Base-by-base conservation (phyloP, 2,329 filamentous ascomycete genomes). In the Graphilbum fragrans region DNA sequence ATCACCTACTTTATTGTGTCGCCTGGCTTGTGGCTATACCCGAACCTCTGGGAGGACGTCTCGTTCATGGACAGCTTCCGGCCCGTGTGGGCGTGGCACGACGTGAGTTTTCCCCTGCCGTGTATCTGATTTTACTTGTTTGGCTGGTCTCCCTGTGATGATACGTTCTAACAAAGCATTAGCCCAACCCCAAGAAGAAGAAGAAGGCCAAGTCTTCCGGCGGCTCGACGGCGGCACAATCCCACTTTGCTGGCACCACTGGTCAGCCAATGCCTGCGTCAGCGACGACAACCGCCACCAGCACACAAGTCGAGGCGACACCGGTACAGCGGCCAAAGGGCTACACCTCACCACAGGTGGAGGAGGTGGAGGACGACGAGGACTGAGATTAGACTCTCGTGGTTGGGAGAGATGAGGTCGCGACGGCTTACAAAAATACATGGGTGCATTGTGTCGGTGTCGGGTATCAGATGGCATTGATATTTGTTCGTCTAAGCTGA, bases 1-100 rank as follows among this genome's bases (percentile, higher is more conserved):
- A 64, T 94, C 58, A 96, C 92, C 19, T 87, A 94, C 63, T 94
- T 96, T 56, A 70, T 73, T 16, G 70, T 77, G 1, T 68, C 88
- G 4, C 92, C 92, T 3, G 92, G 92, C 53, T 70, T 98, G n/a
- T 98, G 92, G 92, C 72, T 98, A 35, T 98, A 90, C 65, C 92
- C 92, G 38, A 98, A 98, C 58, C 67, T 98, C 18, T 98, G 95
- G 68, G 92, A 98, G 60, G 92, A 98, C 58, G 92, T 98, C 22
- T 94, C 90, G 8, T 96, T 98, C 66, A 82, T 98, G 62, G 92
- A 98, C 59, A 93, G 85, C 55, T 98, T 98, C 73, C 82, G 82
- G 56, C 92, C 92, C 18, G 65, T 94, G 6, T 98, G 92, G 90
- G 92, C 86, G 45, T 98, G 92, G 92, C 92, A 98, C 61, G 88